These are phyloP conservation scores for Sporothrix sp. DNA, from an alignment of 2,329 filamentous ascomycete genomes.

Conservation along the genomic window DNA sequence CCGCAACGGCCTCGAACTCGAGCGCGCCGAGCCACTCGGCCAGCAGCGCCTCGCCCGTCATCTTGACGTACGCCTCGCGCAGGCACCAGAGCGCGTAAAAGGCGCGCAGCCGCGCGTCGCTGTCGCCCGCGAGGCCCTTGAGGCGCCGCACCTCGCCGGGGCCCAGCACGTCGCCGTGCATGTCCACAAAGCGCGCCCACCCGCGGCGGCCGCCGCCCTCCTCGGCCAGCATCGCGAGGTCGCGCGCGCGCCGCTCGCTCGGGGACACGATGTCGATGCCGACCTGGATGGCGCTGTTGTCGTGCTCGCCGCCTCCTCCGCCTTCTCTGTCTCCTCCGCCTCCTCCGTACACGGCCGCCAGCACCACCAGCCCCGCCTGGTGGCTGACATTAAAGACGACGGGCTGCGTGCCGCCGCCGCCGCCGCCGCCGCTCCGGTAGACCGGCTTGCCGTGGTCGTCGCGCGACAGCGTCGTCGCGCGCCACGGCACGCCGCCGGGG, in stretches of 20 bases:
- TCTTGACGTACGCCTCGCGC: constrained; percentile 74
- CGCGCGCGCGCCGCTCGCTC: constrained; percentile 55
- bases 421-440: constrained; percentile 32
- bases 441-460: constrained; percentile 46
- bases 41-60: constrained; percentile 68
- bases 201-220: constrained; percentile 29
- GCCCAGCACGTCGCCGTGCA: constrained; percentile 62
- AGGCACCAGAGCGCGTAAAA: constrained; percentile 75
- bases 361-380: constrained; percentile 63
- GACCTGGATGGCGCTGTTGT: constrained; percentile 39
- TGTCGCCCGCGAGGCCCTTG: constrained; percentile 36
- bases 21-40: constrained; percentile 62
- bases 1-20: constrained; percentile 58
- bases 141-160: constrained; percentile 52
- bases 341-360: constrained; percentile 46
- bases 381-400: constrained; percentile 69
- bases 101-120: constrained; percentile 53
- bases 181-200: constrained; percentile 58
- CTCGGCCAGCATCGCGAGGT: constrained; percentile 44
- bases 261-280: constrained; percentile 72
- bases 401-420: constrained; percentile 37
- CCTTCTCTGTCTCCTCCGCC: too few species aligned
- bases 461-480: constrained; percentile 45
- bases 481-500: constrained; percentile 46
- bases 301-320: constrained; percentile 33